Base-by-base conservation (phyloP, 2,329 filamentous ascomycete species). In the Diaporthe vaccinii region DNA sequence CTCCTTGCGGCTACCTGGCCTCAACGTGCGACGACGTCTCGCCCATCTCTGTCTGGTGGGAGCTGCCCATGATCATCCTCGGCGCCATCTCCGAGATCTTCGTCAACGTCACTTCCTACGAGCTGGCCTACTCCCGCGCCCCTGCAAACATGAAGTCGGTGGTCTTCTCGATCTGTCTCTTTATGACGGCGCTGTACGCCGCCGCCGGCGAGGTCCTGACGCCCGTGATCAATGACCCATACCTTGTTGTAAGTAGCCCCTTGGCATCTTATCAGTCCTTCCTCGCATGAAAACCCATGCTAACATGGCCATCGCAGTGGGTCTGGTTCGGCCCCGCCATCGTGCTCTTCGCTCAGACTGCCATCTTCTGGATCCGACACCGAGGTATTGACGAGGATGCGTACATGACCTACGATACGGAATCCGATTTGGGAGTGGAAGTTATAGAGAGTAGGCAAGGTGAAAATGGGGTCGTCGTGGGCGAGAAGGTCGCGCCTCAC, bases 111-210 rank as follows among this genome's bases (percentile, higher is more conserved):
- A 93, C 92, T 1, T 87, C 89, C 61, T 87, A 93, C 62, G 92
- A 94, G 81, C 91, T 93, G 76, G 92, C 91, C 6, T 94, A 91
- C 82, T 91, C 91, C 79, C 92, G 93, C 80, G 91, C 92, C 0
- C 92, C 92, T 1, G 87, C 87, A 70, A 89, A 90, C 80, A 93
- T 94, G 91, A 88, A 90, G 80, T 88, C 88, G 5, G 88, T 90
- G 22, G 88, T 92, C 41, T 86, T 89, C 79, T 87, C 90, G 0
- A 84, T 92, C 74, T 89, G 86, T 78, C 83, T 91, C 10, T 86
- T 92, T 77, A 91, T 89, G 78, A 90, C 87, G 72, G 90, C 90
- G 0, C 85, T 92, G 76, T 89, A 88, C 4, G 87, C 86, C 44
- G 90, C 90, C 2, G 78, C 88, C 6, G 84, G 84, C 36, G 83